Evolutionary conservation across 140 eudicot species (phyloP).

Genomic region (Anethum foeniculum): DNA sequence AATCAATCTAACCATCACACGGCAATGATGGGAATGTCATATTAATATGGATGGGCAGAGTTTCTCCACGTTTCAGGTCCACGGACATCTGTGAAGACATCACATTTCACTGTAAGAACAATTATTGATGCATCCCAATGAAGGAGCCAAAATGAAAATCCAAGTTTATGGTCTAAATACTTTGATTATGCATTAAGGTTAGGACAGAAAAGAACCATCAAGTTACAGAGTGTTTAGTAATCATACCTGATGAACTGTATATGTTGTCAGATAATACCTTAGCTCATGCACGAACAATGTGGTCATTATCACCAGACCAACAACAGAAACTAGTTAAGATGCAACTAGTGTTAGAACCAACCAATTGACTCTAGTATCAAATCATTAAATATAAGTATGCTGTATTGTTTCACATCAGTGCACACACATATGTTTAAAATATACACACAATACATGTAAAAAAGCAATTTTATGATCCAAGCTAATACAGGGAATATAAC

Average conservation of each 20-base stretch:
- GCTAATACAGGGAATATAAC: neutral
- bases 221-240: neutral
- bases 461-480: neutral
- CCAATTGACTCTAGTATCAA: constrained; percentile 6
- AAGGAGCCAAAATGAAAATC: neutral
- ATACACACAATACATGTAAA: neutral
- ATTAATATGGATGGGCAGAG: constrained; percentile 90
- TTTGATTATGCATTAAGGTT: neutral
- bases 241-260: constrained; percentile 82
- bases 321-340: constrained; percentile 54
- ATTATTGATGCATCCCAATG: neutral
- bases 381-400: constrained; percentile 1
- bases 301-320: constrained; percentile 87
- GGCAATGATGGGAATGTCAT: constrained; percentile 96
- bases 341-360: constrained; percentile 17
- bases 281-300: constrained; percentile 85
- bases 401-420: neutral
- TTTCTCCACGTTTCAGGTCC: constrained; percentile 96
- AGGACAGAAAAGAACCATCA: neutral
- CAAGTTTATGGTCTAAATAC: neutral
- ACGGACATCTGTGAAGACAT: constrained; percentile 75
- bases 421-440: neutral
- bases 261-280: constrained; percentile 73
- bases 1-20: constrained; percentile 69
- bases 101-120: constrained; percentile 13